Evolutionary conservation across 192 early-diverging fungal species (phyloP).

Genomic region (Phlyctochytrium arcticum): DNA sequence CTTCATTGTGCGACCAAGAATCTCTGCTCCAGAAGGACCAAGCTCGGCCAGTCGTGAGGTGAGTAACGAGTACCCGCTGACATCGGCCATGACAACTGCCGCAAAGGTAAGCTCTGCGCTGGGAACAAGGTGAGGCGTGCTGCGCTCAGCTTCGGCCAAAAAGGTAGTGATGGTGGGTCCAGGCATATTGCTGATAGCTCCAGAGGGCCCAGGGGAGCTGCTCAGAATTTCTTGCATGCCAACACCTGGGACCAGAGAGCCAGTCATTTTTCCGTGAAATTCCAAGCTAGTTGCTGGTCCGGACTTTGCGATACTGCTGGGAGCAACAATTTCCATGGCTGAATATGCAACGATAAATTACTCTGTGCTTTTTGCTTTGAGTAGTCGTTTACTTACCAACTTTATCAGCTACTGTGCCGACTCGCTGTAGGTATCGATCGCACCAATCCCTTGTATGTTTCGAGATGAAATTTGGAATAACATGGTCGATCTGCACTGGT

Average conservation of each 20-base stretch:
- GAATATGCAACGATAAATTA: too few relatives aligned
- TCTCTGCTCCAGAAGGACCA: slow-evolving; percentile 43
- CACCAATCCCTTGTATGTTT: slow-evolving; percentile 36
- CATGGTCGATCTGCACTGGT: slow-evolving; percentile 27
- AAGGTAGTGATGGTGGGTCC: too few relatives aligned
- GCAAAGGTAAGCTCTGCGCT: slow-evolving; percentile 31
- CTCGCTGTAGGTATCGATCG: slow-evolving; percentile 9
- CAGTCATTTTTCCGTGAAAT: background rate
- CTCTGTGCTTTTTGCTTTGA: background rate
- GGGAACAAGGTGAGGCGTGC: slow-evolving; percentile 20
- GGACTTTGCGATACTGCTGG: too few relatives aligned
- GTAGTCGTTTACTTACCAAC: background rate
- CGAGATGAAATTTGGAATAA: slow-evolving; percentile 45
- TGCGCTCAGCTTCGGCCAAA: too few relatives aligned
- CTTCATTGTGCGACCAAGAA: slow-evolving; percentile 50
- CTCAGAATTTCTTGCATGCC: background rate
- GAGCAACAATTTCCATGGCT: too few relatives aligned
- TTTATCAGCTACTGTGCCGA: background rate
- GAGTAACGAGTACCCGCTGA: slow-evolving; percentile 44
- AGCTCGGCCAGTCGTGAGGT: slow-evolving; percentile 40
- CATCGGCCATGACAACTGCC: slow-evolving; percentile 50
- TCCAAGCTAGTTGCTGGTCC: background rate
- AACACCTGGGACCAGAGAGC: slow-evolving; percentile 5
- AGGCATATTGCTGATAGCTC: background rate
- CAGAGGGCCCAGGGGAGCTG: background rate